These are phyloP conservation scores for Pyrus hybrid DNA, from an alignment of 331 rosid species.

Conservation along the genomic window DNA sequence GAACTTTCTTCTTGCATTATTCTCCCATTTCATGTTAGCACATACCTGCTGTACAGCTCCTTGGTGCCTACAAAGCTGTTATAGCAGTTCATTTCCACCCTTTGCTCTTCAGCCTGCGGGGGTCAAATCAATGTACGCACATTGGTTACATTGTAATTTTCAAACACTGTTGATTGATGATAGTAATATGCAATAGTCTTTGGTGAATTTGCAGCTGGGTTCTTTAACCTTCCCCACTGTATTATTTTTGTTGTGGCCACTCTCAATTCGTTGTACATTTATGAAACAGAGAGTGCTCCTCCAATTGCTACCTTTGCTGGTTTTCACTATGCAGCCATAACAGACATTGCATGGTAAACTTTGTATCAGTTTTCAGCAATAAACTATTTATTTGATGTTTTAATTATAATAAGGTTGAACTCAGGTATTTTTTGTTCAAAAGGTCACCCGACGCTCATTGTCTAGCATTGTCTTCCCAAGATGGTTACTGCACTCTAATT, in stretches of 20 bases:
- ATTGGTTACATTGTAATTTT: slow-evolving; percentile 6
- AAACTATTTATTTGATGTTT: background rate
- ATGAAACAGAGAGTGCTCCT: slow-evolving; percentile 68
- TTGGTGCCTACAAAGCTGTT: slow-evolving; percentile 76
- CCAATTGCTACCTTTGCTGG: slow-evolving; percentile 80
- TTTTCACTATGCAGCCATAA: slow-evolving; percentile 83
- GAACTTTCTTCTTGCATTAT: background rate
- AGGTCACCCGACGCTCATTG: slow-evolving; percentile 85
- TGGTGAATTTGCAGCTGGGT: slow-evolving; percentile 47
- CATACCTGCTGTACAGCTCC: slow-evolving; percentile 93
- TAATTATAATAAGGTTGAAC: background rate
- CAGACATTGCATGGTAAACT: slow-evolving; percentile 79
- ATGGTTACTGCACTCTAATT: slow-evolving; percentile 77
- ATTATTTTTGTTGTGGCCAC: slow-evolving; percentile 79
- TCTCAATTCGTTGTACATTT: slow-evolving; percentile 73
- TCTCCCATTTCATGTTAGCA: slow-evolving; percentile 22
- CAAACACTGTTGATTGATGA: background rate
- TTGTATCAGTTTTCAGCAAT: background rate
- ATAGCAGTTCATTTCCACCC: slow-evolving; percentile 86
- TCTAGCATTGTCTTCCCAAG: slow-evolving; percentile 91
- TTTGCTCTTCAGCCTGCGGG: slow-evolving; percentile 50
- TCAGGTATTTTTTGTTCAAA: slow-evolving; percentile 7
- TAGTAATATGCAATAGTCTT: slow-evolving; percentile 10
- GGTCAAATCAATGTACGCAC: slow-evolving; percentile 50
- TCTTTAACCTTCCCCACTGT: slow-evolving; percentile 86